Evolutionary conservation across 1,284 basidiomycete genomes (phyloP), one percentile per base, ranked within the genome.

Genomic region (Austroboletus novae-zelandiae): DNA sequence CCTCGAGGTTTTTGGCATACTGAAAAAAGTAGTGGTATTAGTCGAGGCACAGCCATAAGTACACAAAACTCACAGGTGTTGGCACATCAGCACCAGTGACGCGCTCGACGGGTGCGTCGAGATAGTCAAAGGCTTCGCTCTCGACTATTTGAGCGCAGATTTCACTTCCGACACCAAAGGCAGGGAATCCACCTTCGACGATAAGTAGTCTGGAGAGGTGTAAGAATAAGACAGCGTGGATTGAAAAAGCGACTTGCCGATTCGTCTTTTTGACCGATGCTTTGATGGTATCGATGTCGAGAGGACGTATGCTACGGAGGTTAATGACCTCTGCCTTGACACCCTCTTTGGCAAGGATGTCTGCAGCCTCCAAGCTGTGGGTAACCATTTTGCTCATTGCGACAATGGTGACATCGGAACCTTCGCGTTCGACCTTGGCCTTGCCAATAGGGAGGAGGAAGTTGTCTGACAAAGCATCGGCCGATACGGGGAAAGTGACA

Each of bases 251-350:
- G 51, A 57, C 67, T 57, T 58, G 86, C 89, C 93, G 81, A 78
- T 96, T 97, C 41, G 97, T 99, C 83, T 99, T 99, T 83, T 98
- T 98, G 63, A 99, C 91, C 25, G 92, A 95, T 62, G 83, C 80
- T 71, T 91, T 91, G 71, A 99, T 97, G 47, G 94, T 96, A 58
- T 97, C 91, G 65, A 98, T 96, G 72, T 99, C 97, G 43, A 99
- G 83, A 45, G 97, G 97, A 60, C 96, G 89, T 65, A 96, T 95
- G 58, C 82, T 88, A 61, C 96, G 84, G 58, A 99, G 81, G 80
- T 99, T 99, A 80, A 99, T 89, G 60, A 99, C 94, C 74, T 99
- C 97, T 31, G 92, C 94, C 71, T 93, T 92, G 77, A 99, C 88
- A 41, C 94, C 96, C 72, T 98, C 92, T 79, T 98, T 94, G 61